Percentiles rank a stretch among this genome's conserved stretches.
These are phyloP conservation scores for Linnemannia elongata DNA, from an alignment of 192 early-diverging fungal species.

Conservation along the genomic window DNA sequence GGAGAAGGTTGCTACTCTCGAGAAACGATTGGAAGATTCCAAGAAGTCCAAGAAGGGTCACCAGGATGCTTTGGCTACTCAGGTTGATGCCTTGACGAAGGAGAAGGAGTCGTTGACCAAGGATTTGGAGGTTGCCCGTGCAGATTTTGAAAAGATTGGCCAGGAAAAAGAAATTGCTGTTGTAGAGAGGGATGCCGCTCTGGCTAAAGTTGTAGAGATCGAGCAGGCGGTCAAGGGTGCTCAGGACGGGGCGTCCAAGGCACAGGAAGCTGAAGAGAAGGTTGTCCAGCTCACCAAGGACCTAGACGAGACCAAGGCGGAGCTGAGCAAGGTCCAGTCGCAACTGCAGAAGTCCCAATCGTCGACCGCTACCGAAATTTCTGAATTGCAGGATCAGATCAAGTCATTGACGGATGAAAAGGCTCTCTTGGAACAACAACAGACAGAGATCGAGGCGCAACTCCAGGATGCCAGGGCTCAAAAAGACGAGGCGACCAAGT, in stretches of 20 bases:
- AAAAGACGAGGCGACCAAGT: slow-evolving; percentile 31
- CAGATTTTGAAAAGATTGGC: slow-evolving; percentile 3
- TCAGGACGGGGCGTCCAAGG: slow-evolving; percentile 20
- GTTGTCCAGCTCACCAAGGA: slow-evolving; percentile 30
- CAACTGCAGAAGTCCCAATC: slow-evolving; percentile 22
- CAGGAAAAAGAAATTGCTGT: slow-evolving; percentile 13
- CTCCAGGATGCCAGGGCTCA: slow-evolving; percentile 30
- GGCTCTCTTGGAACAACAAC: slow-evolving; percentile 20
- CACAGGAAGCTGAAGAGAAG: slow-evolving; percentile 11
- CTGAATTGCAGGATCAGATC: slow-evolving; percentile 29
- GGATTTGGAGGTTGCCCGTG: slow-evolving; percentile 21
- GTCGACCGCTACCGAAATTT: slow-evolving; percentile 13
- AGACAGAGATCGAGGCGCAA: slow-evolving; percentile 23
- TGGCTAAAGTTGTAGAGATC: slow-evolving; percentile 10
- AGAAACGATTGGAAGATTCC: slow-evolving; percentile 27
- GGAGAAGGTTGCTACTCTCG: slow-evolving; percentile 17
- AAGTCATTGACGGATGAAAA: slow-evolving; percentile 9
- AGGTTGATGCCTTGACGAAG: slow-evolving; percentile 14
- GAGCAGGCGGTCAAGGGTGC: slow-evolving; percentile 18
- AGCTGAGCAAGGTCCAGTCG: slow-evolving; percentile 18
- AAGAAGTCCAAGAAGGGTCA: slow-evolving; percentile 29
- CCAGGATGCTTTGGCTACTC: slow-evolving; percentile 7
- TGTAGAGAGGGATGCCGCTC: slow-evolving; percentile 17
- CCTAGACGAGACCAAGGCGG: slow-evolving; percentile 18
- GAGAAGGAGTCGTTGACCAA: slow-evolving; percentile 27